These are phyloP conservation scores for Colletotrichum trifolii DNA, from an alignment of 2,329 filamentous ascomycete genomes.

Conservation along the genomic window DNA sequence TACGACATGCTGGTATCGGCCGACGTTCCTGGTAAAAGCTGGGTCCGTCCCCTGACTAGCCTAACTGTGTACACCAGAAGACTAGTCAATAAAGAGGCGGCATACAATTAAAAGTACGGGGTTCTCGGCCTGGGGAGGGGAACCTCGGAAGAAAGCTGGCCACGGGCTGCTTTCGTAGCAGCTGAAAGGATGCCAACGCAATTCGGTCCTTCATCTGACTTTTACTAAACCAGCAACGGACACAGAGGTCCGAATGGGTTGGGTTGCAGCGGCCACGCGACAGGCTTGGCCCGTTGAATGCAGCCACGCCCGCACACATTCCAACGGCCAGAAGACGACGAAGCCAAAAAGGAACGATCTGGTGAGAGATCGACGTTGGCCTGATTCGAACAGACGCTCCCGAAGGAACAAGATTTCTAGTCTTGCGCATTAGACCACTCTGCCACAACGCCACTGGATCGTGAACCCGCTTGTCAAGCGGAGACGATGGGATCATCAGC, in stretches of 20 bases:
- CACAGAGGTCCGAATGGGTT: conserved; percentile 6
- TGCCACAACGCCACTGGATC: conserved; percentile 29
- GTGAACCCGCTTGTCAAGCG: conserved; percentile 9
- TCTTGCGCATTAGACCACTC: conserved; percentile 37
- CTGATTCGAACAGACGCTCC: conserved; percentile 37
- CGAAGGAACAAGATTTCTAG: conserved; percentile 37
- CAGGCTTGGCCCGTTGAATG: background rate
- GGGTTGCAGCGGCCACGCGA: conserved; percentile 4
- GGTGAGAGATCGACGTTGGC: conserved; percentile 21
- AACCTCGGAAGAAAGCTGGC: background rate
- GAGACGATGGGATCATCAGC: background rate
- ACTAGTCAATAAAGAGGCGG: conserved; percentile 6
- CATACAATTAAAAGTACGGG: background rate
- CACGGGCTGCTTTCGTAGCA: background rate
- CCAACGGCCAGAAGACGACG: too few relatives aligned
- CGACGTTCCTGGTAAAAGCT: background rate
- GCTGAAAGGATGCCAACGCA: background rate
- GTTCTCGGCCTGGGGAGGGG: background rate
- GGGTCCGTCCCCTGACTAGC: conserved; percentile 14
- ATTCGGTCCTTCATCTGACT: conserved; percentile 17
- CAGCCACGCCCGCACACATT: too few relatives aligned
- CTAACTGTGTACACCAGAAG: background rate
- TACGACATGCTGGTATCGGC: background rate
- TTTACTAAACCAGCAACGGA: conserved; percentile 10
- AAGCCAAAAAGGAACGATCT: too few relatives aligned